Conservation (phyloP, 176 grass and related monocot species). For the Rhipidocladum racemiflorum region DNA sequence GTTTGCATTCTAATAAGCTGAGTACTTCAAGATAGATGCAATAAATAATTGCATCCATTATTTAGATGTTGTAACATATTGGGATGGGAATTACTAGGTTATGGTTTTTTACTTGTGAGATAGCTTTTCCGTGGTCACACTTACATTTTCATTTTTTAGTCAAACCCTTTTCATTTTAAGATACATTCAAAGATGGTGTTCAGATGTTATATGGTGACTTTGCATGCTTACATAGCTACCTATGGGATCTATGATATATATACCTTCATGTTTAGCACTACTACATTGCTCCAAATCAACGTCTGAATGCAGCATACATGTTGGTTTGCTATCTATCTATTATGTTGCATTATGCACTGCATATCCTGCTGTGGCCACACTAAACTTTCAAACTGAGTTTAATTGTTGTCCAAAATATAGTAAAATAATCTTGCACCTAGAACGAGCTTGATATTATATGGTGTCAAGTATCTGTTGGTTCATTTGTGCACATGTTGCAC, state of each 20-base stretch:
- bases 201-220: not conserved
- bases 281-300: not conserved
- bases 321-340: not conserved
- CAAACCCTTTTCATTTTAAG: not conserved
- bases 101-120: constrained; percentile 53
- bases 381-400: not conserved
- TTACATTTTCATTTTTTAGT: not conserved
- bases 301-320: not conserved
- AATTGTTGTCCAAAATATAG: not conserved
- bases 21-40: constrained; percentile 50
- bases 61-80: constrained; percentile 37
- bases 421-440: not conserved
- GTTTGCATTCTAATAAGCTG: constrained; percentile 41
- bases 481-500: not conserved
- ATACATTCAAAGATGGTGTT: not conserved
- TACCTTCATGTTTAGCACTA: not conserved
- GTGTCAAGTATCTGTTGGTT: not conserved
- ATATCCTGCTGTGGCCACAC: not conserved
- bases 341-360: not conserved
- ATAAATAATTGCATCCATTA: constrained; percentile 34
- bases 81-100: constrained; percentile 38
- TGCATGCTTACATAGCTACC: constrained; percentile 14
- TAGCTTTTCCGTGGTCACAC: not conserved
- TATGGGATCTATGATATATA: not conserved
- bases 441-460: not conserved